Conservation (phyloP, 129 eudicot species). For the Solidago caesia region DNA sequence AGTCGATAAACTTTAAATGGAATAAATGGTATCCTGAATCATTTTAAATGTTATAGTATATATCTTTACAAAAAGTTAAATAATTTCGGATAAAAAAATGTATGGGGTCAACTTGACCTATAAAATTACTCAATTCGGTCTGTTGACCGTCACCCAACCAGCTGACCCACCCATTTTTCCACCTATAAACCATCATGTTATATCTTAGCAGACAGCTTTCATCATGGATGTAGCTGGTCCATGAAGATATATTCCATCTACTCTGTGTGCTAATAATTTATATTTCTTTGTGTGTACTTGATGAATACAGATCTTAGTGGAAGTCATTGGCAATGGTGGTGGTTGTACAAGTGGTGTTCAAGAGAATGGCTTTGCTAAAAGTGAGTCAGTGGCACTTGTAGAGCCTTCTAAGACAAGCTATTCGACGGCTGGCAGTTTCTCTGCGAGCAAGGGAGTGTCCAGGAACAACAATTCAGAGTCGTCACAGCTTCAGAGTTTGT, state of each 20-base stretch:
- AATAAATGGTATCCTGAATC: background rate
- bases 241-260: background rate
- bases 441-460: constrained; percentile 56
- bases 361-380: constrained; percentile 61
- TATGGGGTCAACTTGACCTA: constrained; percentile 4
- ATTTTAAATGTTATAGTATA: background rate
- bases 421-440: constrained; percentile 57
- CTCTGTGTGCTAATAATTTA: constrained; percentile 7
- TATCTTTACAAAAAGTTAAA: background rate
- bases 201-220: background rate
- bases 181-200: background rate
- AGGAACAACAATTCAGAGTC: constrained; percentile 56
- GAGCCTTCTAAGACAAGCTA: constrained; percentile 59
- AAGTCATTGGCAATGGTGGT: constrained; percentile 49
- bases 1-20: background rate
- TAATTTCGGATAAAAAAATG: background rate
- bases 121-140: constrained; percentile 1
- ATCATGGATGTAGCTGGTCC: background rate
- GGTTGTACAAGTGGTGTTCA: constrained; percentile 39
- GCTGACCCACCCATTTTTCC: background rate
- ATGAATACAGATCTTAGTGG: constrained; percentile 78
- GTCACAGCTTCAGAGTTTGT: constrained; percentile 47
- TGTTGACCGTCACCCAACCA: background rate
- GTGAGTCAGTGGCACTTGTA: constrained; percentile 48
- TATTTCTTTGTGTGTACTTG: constrained; percentile 28